Evolutionary conservation across 306 rosid species (phyloP).

Genomic region (Rosa lucieae): DNA sequence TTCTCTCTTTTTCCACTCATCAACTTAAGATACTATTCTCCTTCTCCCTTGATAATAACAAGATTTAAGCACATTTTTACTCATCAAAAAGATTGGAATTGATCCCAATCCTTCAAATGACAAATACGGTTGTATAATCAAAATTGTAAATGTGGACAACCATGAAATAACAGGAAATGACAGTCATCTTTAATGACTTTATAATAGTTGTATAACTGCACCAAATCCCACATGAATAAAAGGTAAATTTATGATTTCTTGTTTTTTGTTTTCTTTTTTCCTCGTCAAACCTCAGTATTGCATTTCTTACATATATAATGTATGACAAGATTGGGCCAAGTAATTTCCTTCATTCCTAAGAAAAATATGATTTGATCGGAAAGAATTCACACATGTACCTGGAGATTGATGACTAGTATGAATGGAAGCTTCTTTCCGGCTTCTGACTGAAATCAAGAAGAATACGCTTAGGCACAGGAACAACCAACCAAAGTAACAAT

Average conservation of each 20-base stretch:
- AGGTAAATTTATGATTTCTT: background rate
- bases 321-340: background rate
- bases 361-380: background rate
- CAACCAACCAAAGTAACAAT: background rate
- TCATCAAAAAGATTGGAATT: background rate
- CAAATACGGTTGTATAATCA: background rate
- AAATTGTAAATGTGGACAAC: background rate
- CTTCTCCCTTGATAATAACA: background rate
- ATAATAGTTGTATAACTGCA: background rate
- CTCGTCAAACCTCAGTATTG: background rate
- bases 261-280: background rate
- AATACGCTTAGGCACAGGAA: constrained; percentile 18
- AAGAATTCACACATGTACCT: constrained; percentile 51
- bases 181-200: background rate
- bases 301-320: background rate
- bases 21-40: background rate
- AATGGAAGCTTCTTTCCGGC: constrained; percentile 84
- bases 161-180: constrained; percentile 2
- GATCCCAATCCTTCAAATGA: background rate
- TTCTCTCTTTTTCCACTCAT: background rate
- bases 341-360: background rate
- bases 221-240: background rate
- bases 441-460: constrained; percentile 58
- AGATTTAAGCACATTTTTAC: constrained; percentile 6
- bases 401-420: constrained; percentile 76